Evolutionary conservation across 2,329 filamentous ascomycete genomes (phyloP).

Genomic region (Penicillium janthinellum): DNA sequence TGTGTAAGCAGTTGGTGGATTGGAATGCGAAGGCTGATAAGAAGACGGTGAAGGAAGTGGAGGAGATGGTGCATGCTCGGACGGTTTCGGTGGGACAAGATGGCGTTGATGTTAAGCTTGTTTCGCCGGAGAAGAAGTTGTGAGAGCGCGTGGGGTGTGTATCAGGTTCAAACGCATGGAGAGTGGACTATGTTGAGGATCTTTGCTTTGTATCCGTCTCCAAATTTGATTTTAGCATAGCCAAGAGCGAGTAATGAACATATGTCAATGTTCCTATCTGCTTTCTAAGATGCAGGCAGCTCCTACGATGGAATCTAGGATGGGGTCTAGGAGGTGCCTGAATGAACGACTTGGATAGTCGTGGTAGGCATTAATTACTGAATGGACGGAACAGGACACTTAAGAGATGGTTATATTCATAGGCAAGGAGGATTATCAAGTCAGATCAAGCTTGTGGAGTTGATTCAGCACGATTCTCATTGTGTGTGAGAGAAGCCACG

Average conservation of each 20-base stretch:
- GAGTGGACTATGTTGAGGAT: no score
- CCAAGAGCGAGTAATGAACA: background rate
- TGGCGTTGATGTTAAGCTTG: constrained; percentile 23
- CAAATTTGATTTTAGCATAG: background rate
- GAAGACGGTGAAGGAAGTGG: constrained; percentile 6
- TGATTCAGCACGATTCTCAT: background rate
- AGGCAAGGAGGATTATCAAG: background rate
- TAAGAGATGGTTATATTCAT: background rate
- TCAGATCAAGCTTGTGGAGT: background rate
- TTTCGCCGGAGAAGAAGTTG: constrained; percentile 18
- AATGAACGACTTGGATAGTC: no score
- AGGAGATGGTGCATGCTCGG: constrained; percentile 12
- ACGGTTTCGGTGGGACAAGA: constrained; percentile 17
- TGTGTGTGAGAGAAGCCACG: background rate
- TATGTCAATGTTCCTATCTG: background rate
- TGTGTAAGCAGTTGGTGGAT: constrained; percentile 36
- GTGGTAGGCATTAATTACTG: background rate
- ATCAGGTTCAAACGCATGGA: no score
- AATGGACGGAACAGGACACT: background rate
- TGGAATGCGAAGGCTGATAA: constrained; percentile 35
- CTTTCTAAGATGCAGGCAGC: no score
- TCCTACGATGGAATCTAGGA: no score
- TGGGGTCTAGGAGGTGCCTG: no score
- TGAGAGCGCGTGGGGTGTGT: background rate
- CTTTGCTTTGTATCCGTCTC: background rate